These are phyloP conservation scores for Nicotiana benthamiana DNA, from an alignment of 257 asterid genomes.

Conservation along the genomic window DNA sequence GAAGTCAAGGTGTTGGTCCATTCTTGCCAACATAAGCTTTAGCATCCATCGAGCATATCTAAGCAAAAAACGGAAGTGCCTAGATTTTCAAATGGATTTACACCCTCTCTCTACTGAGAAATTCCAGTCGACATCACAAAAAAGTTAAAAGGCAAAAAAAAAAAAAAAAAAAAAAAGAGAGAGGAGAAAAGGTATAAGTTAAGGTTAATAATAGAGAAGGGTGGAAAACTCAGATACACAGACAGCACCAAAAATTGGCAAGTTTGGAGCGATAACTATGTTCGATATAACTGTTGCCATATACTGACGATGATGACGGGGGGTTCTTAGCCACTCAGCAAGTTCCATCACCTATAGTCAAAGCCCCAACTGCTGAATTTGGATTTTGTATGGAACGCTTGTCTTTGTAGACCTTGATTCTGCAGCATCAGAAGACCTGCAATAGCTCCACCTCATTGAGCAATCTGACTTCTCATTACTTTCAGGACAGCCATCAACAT, in stretches of 20 bases:
- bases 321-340: conserved; percentile 3
- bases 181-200: not conserved
- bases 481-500: conserved; percentile 14
- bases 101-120: not conserved
- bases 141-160: not conserved
- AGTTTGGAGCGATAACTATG: not conserved
- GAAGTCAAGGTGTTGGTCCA: not conserved
- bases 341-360: not conserved
- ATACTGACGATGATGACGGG: not conserved
- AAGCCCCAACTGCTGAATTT: not conserved
- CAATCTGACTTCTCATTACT: conserved; percentile 1
- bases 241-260: not conserved
- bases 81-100: not conserved
- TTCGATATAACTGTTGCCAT: not conserved
- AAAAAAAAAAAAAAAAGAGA: not conserved
- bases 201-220: not conserved
- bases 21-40: not conserved
- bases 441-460: conserved; percentile 4
- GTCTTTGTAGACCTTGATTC: not conserved
- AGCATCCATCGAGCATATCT: not conserved
- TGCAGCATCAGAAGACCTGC: not conserved
- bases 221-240: not conserved
- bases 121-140: not conserved
- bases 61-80: not conserved
- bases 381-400: not conserved